A percentile compares a stretch with the other conserved stretches of the same genome.
Conservation (phyloP, 2,329 filamentous ascomycete species). For the Claviceps pazoutovae region DNA sequence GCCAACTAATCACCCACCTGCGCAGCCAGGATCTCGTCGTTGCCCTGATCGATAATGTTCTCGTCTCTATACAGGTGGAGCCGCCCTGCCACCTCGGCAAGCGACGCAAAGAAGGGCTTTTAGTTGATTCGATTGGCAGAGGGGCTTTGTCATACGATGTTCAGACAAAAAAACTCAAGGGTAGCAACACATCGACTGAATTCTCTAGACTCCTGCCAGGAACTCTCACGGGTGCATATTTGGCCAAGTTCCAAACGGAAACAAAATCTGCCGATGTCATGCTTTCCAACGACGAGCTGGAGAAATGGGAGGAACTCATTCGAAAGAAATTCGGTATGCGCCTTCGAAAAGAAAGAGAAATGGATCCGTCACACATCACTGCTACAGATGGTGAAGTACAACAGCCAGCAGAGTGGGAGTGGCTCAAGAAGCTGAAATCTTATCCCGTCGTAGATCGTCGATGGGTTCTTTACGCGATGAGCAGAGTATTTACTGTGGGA, state of each 20-base stretch:
- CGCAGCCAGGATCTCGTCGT: slow-evolving; percentile 52
- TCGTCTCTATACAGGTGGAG: slow-evolving; percentile 58
- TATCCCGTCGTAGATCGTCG: slow-evolving; percentile 48
- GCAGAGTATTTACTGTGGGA: slow-evolving; percentile 45
- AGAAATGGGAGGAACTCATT: slow-evolving; percentile 35
- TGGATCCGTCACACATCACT: slow-evolving; percentile 3
- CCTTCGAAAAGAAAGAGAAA: slow-evolving; percentile 12
- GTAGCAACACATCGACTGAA: slow-evolving; percentile 17
- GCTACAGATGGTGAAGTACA: slow-evolving; percentile 10
- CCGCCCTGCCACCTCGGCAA: slow-evolving; percentile 41
- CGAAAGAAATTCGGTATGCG: slow-evolving; percentile 34
- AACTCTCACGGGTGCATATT: slow-evolving; percentile 35
- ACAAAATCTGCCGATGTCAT: slow-evolving; percentile 33
- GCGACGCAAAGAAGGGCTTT: slow-evolving; percentile 45
- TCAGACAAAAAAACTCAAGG: slow-evolving; percentile 19
- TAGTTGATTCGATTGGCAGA: slow-evolving; percentile 62
- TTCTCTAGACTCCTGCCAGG: slow-evolving; percentile 30
- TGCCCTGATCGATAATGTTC: slow-evolving; percentile 45
- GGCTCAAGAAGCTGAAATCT: slow-evolving; percentile 26
- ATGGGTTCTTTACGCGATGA: slow-evolving; percentile 51
- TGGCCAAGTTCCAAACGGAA: slow-evolving; percentile 30
- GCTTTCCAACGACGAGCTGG: slow-evolving; percentile 30
- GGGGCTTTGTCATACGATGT: slow-evolving; percentile 32
- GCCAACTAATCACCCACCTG: slow-evolving; percentile 45
- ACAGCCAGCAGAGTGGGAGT: slow-evolving; percentile 34